A percentile compares a stretch with the other conserved stretches of the same genome.
These are phyloP conservation scores for Cudoniella acicularis DNA, from an alignment of 495 filamentous ascomycete genomes.

Conservation along the genomic window DNA sequence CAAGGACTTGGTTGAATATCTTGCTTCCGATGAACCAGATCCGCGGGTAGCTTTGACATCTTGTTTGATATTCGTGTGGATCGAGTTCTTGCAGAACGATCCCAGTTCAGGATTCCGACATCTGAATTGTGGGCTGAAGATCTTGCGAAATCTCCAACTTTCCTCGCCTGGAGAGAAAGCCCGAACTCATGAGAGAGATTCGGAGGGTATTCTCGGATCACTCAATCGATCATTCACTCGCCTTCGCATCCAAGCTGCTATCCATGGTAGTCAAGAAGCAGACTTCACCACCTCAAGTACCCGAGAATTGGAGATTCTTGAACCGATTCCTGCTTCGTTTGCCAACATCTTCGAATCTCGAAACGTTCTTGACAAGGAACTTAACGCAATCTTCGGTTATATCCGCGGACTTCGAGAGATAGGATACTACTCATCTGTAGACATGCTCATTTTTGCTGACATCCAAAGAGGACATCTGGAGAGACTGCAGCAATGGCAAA, in stretches of 20 bases:
- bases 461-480: not conserved
- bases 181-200: not conserved
- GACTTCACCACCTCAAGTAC: not conserved
- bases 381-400: not conserved
- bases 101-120: too few relatives aligned
- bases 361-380: not conserved
- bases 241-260: not conserved
- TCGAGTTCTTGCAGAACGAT: conserved; percentile 56
- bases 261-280: not conserved
- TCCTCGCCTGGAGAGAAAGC: not conserved
- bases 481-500: not conserved
- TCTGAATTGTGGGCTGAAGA: conserved; percentile 38
- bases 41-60: conserved; percentile 40
- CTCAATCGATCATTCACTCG: conserved; percentile 7
- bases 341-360: not conserved
- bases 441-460: not conserved
- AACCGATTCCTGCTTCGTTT: not conserved
- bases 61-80: conserved; percentile 52
- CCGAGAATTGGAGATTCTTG: not conserved
- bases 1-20: not conserved
- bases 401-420: not conserved
- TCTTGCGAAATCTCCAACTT: conserved; percentile 21
- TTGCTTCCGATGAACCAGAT: not conserved
- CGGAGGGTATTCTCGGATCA: not conserved
- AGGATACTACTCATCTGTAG: not conserved